phyloP scores from a whole-genome alignment of 2,329 filamentous ascomycete genomes.

The Ambrosiella beaveri region DNA sequence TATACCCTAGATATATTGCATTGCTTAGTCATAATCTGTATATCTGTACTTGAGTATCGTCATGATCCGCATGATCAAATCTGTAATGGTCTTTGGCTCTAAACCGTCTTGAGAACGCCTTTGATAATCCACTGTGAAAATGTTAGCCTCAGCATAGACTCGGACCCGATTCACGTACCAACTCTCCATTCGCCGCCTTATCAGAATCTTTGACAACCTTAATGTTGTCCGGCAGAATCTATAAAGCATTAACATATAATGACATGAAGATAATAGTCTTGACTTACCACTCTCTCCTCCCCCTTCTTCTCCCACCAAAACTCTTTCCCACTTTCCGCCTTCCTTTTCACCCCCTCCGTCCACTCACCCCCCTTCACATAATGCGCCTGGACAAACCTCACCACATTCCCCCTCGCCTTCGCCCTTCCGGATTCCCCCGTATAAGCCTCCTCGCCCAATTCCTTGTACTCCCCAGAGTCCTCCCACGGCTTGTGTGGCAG shows the following conservation, averaged over 20 bases:
- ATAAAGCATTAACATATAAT: slow-evolving; percentile 3
- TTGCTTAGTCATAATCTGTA: not conserved
- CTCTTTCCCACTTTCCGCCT: slow-evolving; percentile 48
- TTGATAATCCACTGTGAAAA: slow-evolving; percentile 2
- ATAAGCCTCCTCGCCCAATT: slow-evolving; percentile 53
- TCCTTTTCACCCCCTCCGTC: slow-evolving; percentile 46
- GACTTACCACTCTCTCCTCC: slow-evolving; percentile 22
- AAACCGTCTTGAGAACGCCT: not conserved
- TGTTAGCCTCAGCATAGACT: not conserved
- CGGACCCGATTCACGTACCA: slow-evolving; percentile 28
- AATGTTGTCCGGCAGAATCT: slow-evolving; percentile 66
- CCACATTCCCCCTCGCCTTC: slow-evolving; percentile 59
- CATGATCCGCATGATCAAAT: not conserved
- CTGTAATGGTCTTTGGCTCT: not conserved
- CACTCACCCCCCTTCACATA: slow-evolving; percentile 62
- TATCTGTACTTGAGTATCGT: not conserved
- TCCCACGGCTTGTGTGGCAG: slow-evolving; percentile 81
- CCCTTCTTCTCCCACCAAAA: slow-evolving; percentile 70
- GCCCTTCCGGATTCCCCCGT: slow-evolving; percentile 57
- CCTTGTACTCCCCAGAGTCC: slow-evolving; percentile 52
- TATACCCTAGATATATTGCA: not conserved
- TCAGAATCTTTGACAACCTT: slow-evolving; percentile 60
- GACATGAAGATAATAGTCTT: slow-evolving; percentile 18
- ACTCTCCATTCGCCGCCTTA: slow-evolving; percentile 70
- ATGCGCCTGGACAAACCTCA: slow-evolving; percentile 72